Evolutionary conservation across 495 filamentous ascomycete species (phyloP).

Genomic region (Penicillium chermesinum): DNA sequence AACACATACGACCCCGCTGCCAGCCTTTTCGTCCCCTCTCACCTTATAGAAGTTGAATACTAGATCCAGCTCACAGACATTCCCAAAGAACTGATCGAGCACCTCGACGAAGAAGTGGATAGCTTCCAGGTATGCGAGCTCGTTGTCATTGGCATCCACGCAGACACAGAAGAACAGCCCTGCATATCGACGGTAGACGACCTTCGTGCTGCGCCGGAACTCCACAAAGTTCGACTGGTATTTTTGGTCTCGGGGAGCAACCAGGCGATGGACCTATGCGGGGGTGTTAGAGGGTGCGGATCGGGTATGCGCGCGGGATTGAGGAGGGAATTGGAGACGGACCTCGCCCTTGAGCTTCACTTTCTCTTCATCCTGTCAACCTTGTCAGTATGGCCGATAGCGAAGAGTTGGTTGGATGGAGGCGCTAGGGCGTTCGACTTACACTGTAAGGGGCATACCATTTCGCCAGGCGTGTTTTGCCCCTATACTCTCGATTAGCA

Average conservation of each 20-base stretch:
- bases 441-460: slow-evolving; percentile 96
- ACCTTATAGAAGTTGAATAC: slow-evolving; percentile 98
- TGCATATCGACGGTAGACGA: slow-evolving; percentile 95
- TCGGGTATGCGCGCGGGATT: slow-evolving; percentile 1
- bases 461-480: slow-evolving; percentile 96
- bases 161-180: slow-evolving; percentile 98
- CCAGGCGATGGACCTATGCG: slow-evolving; percentile 82
- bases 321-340: slow-evolving; percentile 13
- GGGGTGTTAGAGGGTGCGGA: slow-evolving; percentile 1
- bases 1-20: background rate
- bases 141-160: slow-evolving; percentile 98
- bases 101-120: slow-evolving; percentile 99
- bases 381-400: slow-evolving; percentile 1
- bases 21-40: slow-evolving; percentile 10
- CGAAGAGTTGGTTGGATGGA: background rate
- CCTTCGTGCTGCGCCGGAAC: slow-evolving; percentile 72
- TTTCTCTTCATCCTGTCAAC: slow-evolving; percentile 80
- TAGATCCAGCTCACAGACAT: slow-evolving; percentile 97
- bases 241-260: slow-evolving; percentile 96
- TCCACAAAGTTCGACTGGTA: slow-evolving; percentile 99
- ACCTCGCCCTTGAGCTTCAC: slow-evolving; percentile 91
- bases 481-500: slow-evolving; percentile 52
- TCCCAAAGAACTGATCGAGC: slow-evolving; percentile 95
- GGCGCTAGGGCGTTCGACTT: too few species aligned
- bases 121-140: slow-evolving; percentile 92